phyloP scores from a whole-genome alignment of 257 asterid species.

The Solanum gracilifrons region DNA sequence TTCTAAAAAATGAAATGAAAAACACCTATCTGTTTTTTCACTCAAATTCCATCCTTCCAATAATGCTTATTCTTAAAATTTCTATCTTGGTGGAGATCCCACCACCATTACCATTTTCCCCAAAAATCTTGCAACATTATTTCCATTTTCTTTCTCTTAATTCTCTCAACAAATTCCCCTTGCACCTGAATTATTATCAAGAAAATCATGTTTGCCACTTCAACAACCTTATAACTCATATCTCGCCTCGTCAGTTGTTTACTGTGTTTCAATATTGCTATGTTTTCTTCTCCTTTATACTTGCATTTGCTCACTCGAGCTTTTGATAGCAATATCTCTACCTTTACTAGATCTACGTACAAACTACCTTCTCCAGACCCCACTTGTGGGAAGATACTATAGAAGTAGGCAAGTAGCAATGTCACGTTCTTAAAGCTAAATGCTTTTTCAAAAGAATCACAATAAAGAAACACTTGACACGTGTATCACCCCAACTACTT shows the following conservation, averaged over 20 bases:
- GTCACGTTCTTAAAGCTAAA: neutral
- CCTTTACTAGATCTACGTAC: neutral
- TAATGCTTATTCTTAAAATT: neutral
- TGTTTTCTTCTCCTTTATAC: neutral
- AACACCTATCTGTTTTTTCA: neutral
- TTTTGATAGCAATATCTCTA: neutral
- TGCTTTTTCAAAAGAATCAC: conserved; percentile 20
- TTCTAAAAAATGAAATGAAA: neutral
- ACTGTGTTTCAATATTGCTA: too few relatives aligned
- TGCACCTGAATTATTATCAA: neutral
- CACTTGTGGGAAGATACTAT: neutral
- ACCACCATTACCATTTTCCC: neutral
- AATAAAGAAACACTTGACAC: conserved; percentile 17
- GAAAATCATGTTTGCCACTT: neutral
- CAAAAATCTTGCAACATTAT: neutral
- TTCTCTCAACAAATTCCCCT: neutral
- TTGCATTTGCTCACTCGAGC: neutral
- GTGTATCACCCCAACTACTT: conserved; percentile 10
- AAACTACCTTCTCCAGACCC: neutral
- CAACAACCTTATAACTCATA: neutral
- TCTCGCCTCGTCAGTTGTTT: neutral
- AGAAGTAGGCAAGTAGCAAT: neutral
- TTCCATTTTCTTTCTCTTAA: neutral
- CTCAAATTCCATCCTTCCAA: neutral
- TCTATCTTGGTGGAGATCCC: neutral